Conservation (phyloP, 2,329 filamentous ascomycete species). For the Madurella mycetomatis region DNA sequence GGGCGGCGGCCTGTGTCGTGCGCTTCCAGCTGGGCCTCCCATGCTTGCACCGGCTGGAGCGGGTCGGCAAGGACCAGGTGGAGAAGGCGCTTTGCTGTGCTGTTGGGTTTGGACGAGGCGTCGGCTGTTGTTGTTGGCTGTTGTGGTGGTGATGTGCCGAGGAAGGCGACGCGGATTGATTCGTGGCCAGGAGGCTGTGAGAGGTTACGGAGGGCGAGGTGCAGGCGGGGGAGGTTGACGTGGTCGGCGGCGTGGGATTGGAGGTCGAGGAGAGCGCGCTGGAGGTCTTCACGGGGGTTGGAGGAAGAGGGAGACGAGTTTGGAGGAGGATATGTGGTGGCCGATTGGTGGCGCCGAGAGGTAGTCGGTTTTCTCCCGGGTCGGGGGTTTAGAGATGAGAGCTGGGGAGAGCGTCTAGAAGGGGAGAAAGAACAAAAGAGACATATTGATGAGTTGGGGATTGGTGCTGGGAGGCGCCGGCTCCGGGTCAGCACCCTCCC, state of each 20-base stretch:
- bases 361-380: slow-evolving; percentile 1
- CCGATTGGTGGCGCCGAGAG: slow-evolving; percentile 26
- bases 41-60: slow-evolving; percentile 55
- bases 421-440: slow-evolving; percentile 31
- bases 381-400: slow-evolving; percentile 3
- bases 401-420: slow-evolving; percentile 10
- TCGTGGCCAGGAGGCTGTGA: slow-evolving; percentile 53
- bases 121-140: slow-evolving; percentile 8
- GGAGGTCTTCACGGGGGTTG: slow-evolving; percentile 49
- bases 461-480: slow-evolving; percentile 7
- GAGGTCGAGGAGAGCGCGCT: slow-evolving; percentile 55
- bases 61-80: slow-evolving; percentile 68
- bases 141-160: slow-evolving; percentile 39
- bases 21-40: slow-evolving; percentile 60
- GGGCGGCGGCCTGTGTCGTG: slow-evolving; percentile 48
- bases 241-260: slow-evolving; percentile 57
- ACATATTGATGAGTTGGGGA: slow-evolving; percentile 24
- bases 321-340: slow-evolving; percentile 13
- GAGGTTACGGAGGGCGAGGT: slow-evolving; percentile 65
- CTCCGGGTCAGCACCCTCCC: slow-evolving; percentile 24
- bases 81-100: slow-evolving; percentile 60
- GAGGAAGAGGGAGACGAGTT: slow-evolving; percentile 1
- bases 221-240: slow-evolving; percentile 64
- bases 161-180: slow-evolving; percentile 54
- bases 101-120: slow-evolving; percentile 33